Evolutionary conservation across 257 asterid species (phyloP).

Genomic region (Catharanthus roseus): DNA sequence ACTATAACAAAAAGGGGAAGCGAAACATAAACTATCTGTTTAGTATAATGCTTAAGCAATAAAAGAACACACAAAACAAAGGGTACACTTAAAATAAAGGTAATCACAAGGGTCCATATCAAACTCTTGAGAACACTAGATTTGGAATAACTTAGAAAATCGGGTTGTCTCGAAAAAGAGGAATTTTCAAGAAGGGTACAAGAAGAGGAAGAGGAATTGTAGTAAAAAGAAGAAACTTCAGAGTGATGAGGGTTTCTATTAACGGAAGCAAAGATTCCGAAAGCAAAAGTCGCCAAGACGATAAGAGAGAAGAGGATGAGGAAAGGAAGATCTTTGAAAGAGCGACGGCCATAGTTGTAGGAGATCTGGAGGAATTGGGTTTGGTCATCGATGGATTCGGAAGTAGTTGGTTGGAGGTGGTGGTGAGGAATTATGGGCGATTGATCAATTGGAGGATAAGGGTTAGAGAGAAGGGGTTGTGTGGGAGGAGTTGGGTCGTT

Average conservation of each 20-base stretch:
- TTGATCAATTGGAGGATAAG: slow-evolving; percentile 15
- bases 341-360: slow-evolving; percentile 68
- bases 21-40: slow-evolving; percentile 76
- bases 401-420: slow-evolving; percentile 42
- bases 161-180: slow-evolving; percentile 20
- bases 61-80: slow-evolving; percentile 52
- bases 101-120: slow-evolving; percentile 77
- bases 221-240: slow-evolving; percentile 45
- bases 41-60: slow-evolving; percentile 73
- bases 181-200: slow-evolving; percentile 34
- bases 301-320: slow-evolving; percentile 57
- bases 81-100: slow-evolving; percentile 61
- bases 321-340: slow-evolving; percentile 60
- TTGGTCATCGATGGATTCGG: slow-evolving; percentile 48
- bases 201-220: slow-evolving; percentile 48
- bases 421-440: slow-evolving; percentile 22
- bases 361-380: slow-evolving; percentile 85
- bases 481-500: slow-evolving; percentile 24
- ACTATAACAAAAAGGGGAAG: slow-evolving; percentile 81
- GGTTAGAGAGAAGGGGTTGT: slow-evolving; percentile 28
- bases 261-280: slow-evolving; percentile 82
- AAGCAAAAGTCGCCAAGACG: slow-evolving; percentile 58
- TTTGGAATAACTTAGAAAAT: slow-evolving; percentile 21
- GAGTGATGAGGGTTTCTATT: slow-evolving; percentile 56
- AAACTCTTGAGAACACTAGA: slow-evolving; percentile 52